Base-by-base conservation (phyloP, 208 protist species). In the Wallacemonas sp. region DNA sequence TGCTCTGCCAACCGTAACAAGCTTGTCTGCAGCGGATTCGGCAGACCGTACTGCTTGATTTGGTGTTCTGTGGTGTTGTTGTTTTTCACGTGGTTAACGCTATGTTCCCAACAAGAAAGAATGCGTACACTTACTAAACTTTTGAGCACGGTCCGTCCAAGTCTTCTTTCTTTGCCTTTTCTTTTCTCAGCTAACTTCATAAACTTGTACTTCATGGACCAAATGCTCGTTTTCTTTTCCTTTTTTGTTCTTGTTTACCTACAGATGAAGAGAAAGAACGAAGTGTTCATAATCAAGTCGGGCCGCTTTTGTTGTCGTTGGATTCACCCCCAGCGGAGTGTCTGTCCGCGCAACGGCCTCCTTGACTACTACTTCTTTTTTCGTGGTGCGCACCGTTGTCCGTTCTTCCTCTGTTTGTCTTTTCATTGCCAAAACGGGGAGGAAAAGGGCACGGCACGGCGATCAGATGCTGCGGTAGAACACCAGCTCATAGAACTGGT, bases 401-500 rank as follows among this genome's bases (percentile, higher is more conserved):
- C n/a, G n/a, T n/a, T n/a, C n/a, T n/a, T n/a, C n/a, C n/a, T n/a
- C n/a, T n/a, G n/a, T n/a, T n/a, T n/a, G n/a, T n/a, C n/a, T n/a
- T n/a, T n/a, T n/a, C n/a, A n/a, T 41, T 41, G 36, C 14, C 36
- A 41, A 41, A 14, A 41, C 7, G 3, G 26, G 12, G 20, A 63
- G 23, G 33, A 48, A 63, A 67, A 61, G 54, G 25, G 23, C 67
- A 69, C 28, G 26, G 39, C 2, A 57, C 61, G 18, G 54, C 14
- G 31, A 7, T 81, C 81, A 96, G 70, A 97, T 95, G 69, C 82
- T 89, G 67, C 89, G 90, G 50, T 84, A 87, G 65, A 93, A 95
- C 22, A 95, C 86, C 25, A 91, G 69, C 72, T 95, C 89, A 67
- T 94, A 95, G 66, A 95, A 92, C 74, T 94, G 84, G 74, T 95